Base-by-base conservation (phyloP, 176 grass and related monocot genomes). In the Melocanna baccifera region DNA sequence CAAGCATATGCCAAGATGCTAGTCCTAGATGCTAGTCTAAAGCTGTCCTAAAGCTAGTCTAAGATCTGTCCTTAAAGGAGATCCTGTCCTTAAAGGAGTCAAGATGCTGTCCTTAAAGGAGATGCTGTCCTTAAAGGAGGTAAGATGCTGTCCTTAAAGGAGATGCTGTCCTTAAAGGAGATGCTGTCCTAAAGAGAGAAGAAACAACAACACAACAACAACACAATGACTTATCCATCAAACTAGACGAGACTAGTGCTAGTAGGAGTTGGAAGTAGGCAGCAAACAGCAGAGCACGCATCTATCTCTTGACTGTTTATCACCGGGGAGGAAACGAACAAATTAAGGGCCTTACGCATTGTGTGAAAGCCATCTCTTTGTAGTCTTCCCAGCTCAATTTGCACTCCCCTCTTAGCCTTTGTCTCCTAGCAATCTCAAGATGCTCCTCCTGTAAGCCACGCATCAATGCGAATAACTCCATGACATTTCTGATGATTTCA, bases 361-460 rank as follows among this genome's bases (percentile, higher is more conserved):
- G 93, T n/a, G 96, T 96, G 89, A 96, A 99, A 85, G 87, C 91
- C 96, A 99, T 99, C 72, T 99, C 83, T 67, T 92, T 98, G 89
- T 99, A 99, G 78, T 99, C 96, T 87, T 99, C 96, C 96, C 96
- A 99, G 83, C 81, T 89, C 82, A 96, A 86, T 63, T 78, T 87
- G 73, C 72, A 64, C 25, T 73, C 88, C 58, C 88, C 91, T 85
- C 88, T 77, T 28, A 37, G 70, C 52, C 89, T 71, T 74, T 92
- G 89, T 87, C 87, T 89, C 73, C 66, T 85, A n/a, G 73, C 83
- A 67, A 99, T 92, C 86, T 70, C 76, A 34, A 80, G 82, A 82
- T 99, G 96, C 83, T 99, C 96, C 30, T 92, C 91, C 96, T 99
- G 84, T 76, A 76, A 56, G 1, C 12, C 63, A 77, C 4, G 62